Conservation (phyloP, 73 alveolate species). For the Blepharisma japonicum region DNA sequence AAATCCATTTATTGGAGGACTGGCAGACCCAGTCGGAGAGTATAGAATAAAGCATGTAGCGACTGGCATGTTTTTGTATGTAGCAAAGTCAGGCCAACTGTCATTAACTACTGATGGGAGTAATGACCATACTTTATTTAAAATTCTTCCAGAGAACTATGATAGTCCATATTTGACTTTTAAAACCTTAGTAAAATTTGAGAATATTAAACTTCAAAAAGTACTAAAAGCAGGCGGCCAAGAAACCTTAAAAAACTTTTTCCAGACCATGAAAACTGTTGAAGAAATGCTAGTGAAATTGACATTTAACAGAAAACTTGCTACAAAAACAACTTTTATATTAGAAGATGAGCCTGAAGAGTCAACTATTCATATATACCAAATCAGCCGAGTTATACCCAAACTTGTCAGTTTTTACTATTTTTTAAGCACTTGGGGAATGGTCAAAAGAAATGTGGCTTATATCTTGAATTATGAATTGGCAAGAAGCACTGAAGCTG, state of each 20-base stretch:
- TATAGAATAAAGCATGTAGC: constrained; percentile 5
- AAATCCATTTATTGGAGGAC: constrained; percentile 22
- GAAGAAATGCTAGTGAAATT: neutral
- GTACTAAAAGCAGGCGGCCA: neutral
- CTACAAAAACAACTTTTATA: neutral
- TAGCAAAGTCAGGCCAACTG: neutral
- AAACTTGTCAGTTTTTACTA: constrained; percentile 6
- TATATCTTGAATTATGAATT: neutral
- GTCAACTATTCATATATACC: neutral
- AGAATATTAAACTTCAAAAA: neutral
- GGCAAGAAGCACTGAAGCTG: constrained; percentile 21
- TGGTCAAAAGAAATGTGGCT: neutral
- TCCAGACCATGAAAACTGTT: neutral
- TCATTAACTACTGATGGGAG: neutral
- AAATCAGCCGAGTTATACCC: constrained; percentile 5
- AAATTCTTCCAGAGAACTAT: neutral
- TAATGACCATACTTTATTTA: neutral
- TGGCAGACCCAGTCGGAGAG: neutral
- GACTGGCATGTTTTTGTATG: neutral
- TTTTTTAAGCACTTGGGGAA: neutral
- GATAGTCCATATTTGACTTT: neutral
- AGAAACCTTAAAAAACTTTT: neutral
- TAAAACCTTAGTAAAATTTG: constrained; percentile 10
- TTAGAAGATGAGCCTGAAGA: constrained; percentile 26
- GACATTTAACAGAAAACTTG: constrained; percentile 14